Conservation (phyloP, 2,329 filamentous ascomycete genomes). For the Nemania sp. region DNA sequence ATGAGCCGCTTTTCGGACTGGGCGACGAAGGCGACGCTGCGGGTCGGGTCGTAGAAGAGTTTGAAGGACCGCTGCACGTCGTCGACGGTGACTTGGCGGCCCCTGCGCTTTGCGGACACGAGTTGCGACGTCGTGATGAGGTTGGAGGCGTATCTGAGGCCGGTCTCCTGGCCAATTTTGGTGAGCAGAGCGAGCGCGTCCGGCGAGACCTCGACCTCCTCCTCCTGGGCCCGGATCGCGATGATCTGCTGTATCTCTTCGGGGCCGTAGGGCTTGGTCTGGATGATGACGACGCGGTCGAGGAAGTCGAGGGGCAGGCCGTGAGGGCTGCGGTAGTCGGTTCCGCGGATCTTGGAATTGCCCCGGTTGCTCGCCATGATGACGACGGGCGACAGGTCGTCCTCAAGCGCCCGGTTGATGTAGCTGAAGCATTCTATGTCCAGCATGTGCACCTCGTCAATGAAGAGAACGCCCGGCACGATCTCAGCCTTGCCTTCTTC, state of each 20-base stretch:
- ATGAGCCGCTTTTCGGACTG: slow-evolving; percentile 94
- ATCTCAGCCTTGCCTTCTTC: slow-evolving; percentile 99
- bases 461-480: slow-evolving; percentile 94
- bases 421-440: slow-evolving; percentile 99
- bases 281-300: slow-evolving; percentile 94
- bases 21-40: slow-evolving; percentile 87
- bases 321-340: slow-evolving; percentile 90
- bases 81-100: slow-evolving; percentile 79
- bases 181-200: slow-evolving; percentile 91
- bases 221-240: slow-evolving; percentile 89
- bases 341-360: slow-evolving; percentile 88
- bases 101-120: slow-evolving; percentile 81
- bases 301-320: slow-evolving; percentile 94
- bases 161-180: slow-evolving; percentile 92
- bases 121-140: slow-evolving; percentile 94
- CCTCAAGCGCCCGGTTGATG: slow-evolving; percentile 95
- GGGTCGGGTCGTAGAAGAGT: slow-evolving; percentile 86
- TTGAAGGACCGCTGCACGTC: slow-evolving; percentile 94
- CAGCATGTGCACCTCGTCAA: slow-evolving; percentile 99
- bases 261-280: slow-evolving; percentile 79
- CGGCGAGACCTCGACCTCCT: slow-evolving; percentile 88
- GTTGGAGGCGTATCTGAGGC: slow-evolving; percentile 94
- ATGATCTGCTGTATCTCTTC: slow-evolving; percentile 94
- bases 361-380: slow-evolving; percentile 99
- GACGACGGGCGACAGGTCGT: slow-evolving; percentile 92